Evolutionary conservation across 441 rosid genomes (phyloP), one percentile per base, ranked within the genome.

Genomic region (Pelargonium exstipulatum): DNA sequence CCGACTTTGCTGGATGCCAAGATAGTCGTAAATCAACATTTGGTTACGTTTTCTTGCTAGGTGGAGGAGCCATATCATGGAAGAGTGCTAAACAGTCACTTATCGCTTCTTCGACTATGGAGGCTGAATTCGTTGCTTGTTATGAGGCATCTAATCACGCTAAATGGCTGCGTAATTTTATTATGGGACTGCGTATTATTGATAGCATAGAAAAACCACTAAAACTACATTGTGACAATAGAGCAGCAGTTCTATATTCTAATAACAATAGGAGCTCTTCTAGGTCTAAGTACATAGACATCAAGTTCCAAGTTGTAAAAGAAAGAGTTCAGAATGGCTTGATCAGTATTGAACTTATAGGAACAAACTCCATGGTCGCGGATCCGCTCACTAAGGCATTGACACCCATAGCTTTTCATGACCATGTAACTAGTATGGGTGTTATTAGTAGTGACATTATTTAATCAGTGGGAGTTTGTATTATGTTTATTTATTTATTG

Each of bases 301-400:
- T 65, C 51, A 73, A 73, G 67, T 61, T 66, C 62, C 18, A 42
- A 62, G 43, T 61, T 58, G 35, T 55, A 2, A 64, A 64, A 16
- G 22, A n/a, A 64, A 64, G 9, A 3, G 20, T 64, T 12, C 14
- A 10, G 2, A 63, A 2, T 64, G 67, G 13, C 0, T 9, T 37
- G 18, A 13, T 64, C 3, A 16, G 14, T 17, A 42, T 65, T n/a
- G 13, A 42, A 9, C 66, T n/a, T 48, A 48, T 63, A 0, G 20
- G 66, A 8, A 32, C 18, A 63, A 26, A 5, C 43, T 29, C 17
- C 9, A 32, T 63, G 18, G 1, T 29, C 1, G 18, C 46, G 17
- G 45, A 63, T 63, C 66, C 53, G 53, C 53, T 65, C 53, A 40
- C 68, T 40, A 42, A 65, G 7, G 32, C 14, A 5, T 42, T 65